Evolutionary conservation across 768 basidiomycete species (phyloP), one percentile per base, ranked within the genome.

Genomic region (Pholiota molesta): DNA sequence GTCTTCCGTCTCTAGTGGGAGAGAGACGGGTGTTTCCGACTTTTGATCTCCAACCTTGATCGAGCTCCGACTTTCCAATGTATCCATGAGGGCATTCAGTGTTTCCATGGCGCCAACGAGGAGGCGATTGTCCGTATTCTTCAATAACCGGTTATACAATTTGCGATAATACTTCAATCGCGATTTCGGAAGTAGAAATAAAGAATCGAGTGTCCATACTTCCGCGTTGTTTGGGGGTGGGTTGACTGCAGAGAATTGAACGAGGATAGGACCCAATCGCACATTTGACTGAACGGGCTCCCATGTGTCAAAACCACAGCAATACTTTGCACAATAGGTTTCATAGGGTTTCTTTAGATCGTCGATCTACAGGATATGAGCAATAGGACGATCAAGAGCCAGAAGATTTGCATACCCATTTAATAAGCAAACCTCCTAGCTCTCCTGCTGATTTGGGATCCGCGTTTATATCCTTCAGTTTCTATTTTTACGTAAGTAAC

Each of bases 391-490:
- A 39, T 9, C 39, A 54, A 44, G 59, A 47, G 44, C 40, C 49
- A 29, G 62, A 26, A 51, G 57, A 42, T 52, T 37, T 52, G 77
- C 92, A 63, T 66, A 97, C 97, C 97, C 97, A 99, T 77, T 91
- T 88, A 91, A 98, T 97, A 57, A 99, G 81, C 42, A 99, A 79
- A 74, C 99, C 97, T 42, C 97, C 96, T 29, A 99, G 81, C 13
- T 91, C 94, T 71, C 95, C 97, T 5, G 96, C 95, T 13, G 92
- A 94, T 5, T 93, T 89, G 1, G 97, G 96, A 75, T 90, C 93
- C 17, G 91, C 86, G 19, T 95, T 96, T 64, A 99, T 95, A 62
- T 97, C 95, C 75, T 92, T 95, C 58, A 99, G 80, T 86, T 92
- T 92, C 96, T 97, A 74, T 19, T 52, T 60, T 61, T 57, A 45